phyloP scores from a whole-genome alignment of 148 eudicot species.

The Rhododendron simsii region DNA sequence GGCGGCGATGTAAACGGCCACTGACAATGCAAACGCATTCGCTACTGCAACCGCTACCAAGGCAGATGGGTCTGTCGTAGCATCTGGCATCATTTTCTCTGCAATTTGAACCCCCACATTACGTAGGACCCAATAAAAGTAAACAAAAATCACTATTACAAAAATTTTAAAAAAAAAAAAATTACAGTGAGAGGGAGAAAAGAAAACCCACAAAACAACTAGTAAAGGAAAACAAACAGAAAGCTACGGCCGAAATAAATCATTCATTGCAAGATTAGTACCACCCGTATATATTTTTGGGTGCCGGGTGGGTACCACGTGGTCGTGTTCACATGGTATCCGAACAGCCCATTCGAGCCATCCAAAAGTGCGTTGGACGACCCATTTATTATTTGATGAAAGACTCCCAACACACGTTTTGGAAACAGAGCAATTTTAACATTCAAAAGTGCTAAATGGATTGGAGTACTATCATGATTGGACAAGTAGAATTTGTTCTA shows the following conservation, averaged over 20 bases:
- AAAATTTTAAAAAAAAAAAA: too few relatives aligned
- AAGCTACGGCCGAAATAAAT: too few relatives aligned
- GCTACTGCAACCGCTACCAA: constrained; percentile 63
- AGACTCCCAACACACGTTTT: too few relatives aligned
- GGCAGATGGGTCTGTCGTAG: constrained; percentile 46
- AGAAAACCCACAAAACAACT: not conserved
- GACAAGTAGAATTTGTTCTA: not conserved
- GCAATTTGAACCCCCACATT: constrained; percentile 1
- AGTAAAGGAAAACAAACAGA: not conserved
- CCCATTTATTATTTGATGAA: too few relatives aligned
- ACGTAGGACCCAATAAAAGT: not conserved
- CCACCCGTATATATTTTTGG: not conserved
- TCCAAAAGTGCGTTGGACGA: too few relatives aligned
- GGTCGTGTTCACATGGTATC: too few relatives aligned
- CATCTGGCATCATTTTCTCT: constrained; percentile 55
- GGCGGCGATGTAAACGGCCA: constrained; percentile 54
- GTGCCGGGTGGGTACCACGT: too few relatives aligned
- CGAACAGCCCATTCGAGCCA: too few relatives aligned
- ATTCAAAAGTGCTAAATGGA: not conserved
- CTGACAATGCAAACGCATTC: constrained; percentile 52
- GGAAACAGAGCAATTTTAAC: not conserved
- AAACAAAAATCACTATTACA: not conserved
- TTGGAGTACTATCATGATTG: not conserved
- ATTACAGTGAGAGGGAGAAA: not conserved
- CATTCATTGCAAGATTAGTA: not conserved